Evolutionary conservation across 2,329 filamentous ascomycete genomes (phyloP).

Genomic region (Fusarium sp.): DNA sequence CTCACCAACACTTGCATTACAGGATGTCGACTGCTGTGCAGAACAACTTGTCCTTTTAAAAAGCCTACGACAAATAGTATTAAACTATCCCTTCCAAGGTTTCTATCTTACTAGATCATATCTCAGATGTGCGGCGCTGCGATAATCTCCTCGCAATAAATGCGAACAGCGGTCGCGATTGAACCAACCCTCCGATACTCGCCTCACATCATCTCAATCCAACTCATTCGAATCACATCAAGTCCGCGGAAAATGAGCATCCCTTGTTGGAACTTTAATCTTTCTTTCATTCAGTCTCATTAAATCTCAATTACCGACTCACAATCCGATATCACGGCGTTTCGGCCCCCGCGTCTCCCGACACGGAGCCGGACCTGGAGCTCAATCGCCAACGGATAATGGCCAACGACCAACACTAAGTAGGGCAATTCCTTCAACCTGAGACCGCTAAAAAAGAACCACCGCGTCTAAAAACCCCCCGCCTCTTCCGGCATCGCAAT

Average conservation of each 20-base stretch:
- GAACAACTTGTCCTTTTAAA: fast-evolving
- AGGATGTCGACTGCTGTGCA: neutral
- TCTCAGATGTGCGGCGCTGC: neutral
- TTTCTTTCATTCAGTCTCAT: fast-evolving
- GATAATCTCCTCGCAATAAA: neutral
- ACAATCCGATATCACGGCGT: neutral
- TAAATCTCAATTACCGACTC: neutral
- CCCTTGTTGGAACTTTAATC: fast-evolving
- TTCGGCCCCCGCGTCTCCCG: neutral
- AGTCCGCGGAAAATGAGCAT: neutral
- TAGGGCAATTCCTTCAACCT: neutral
- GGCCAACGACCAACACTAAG: neutral
- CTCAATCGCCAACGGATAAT: neutral
- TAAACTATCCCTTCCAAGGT: fast-evolving
- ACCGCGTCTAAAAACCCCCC: fast-evolving
- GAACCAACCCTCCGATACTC: neutral
- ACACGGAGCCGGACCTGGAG: neutral
- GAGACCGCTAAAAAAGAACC: neutral
- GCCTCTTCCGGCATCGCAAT: neutral
- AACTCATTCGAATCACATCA: fast-evolving
- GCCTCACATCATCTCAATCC: neutral
- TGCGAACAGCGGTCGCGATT: neutral
- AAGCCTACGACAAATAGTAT: fast-evolving
- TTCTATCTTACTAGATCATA: too few relatives aligned
- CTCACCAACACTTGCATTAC: neutral